Evolutionary conservation across 495 filamentous ascomycete species (phyloP), one percentile per base, ranked within the genome.

Genomic region (Aspergillus coremiiformis): DNA sequence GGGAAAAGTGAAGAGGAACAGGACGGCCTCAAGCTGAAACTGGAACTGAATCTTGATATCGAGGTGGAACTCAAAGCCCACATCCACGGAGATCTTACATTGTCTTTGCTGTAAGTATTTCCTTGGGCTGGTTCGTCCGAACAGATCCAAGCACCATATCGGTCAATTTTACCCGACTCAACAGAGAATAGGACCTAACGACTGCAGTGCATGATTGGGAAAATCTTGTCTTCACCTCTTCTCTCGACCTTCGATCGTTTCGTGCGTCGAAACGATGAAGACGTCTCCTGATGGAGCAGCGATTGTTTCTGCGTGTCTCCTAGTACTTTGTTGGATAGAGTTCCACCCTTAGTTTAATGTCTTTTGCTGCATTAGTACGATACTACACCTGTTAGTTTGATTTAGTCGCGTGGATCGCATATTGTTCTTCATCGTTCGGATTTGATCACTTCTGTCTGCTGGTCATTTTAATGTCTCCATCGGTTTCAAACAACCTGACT

Each of bases 41-140:
- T 96, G 44, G 89, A 95, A 58, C 65, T 95, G 51, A 94, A 95
- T 67, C 67, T 96, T 39, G 90, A 96, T 57, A 81, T 95, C 51
- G 86, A 94, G 72, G 80, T 95, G 12, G 83, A 90, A 66, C 70
- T 96, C 2, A 94, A 94, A 78, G 90, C 90, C 26, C 86, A 83
- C 61, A 93, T 96, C 59, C 86, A 92, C 53, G 89, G 90, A 62
- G 90, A 95, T 69, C 70, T 95, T 63, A 93, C 88, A 44, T 59
- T 96, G 49, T 82, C 86, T 52, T 75, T 96, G 53, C 80, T 96
- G 89, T 92, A 82, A 77, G 87, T 85, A 39, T 7, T 37, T 37
- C 21, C 32, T 30, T 51, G 23, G 49, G 15, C n/a, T 44, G 42
- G 33, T 39, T 51, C 30, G 20, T 23, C 52, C 17, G 24, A 49